phyloP scores from a whole-genome alignment of 1,284 basidiomycete genomes.

The Vanrija humicola region DNA sequence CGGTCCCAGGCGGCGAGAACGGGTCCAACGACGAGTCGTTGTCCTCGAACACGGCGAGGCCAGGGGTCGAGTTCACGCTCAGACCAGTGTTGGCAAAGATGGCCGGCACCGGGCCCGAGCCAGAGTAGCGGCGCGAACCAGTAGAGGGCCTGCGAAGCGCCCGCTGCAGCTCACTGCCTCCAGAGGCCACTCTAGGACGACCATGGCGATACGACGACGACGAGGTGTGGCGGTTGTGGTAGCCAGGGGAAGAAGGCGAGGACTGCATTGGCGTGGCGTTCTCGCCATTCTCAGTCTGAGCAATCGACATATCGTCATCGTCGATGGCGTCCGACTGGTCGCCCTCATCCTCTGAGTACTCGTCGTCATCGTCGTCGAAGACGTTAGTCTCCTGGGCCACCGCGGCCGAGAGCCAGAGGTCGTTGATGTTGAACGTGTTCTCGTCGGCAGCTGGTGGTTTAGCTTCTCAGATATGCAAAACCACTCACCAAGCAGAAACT shows the following conservation, averaged over 20 bases:
- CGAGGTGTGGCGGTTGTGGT: conserved; percentile 6
- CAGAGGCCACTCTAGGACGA: conserved; percentile 4
- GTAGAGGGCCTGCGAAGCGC: conserved; percentile 22
- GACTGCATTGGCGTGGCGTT: conserved; percentile 1
- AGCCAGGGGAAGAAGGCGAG: conserved; percentile 13
- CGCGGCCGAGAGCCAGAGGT: conserved; percentile 50
- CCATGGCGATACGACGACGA: conserved; percentile 4
- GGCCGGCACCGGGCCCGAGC: conserved; percentile 37
- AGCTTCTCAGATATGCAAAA: conserved; percentile 15
- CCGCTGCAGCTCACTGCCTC: conserved; percentile 7
- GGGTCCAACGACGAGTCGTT: conserved; percentile 19
- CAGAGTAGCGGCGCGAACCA: conserved; percentile 38
- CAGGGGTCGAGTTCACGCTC: conserved; percentile 25
- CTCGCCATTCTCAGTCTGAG: conserved; percentile 12
- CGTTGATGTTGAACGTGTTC: conserved; percentile 50
- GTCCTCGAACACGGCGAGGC: conserved; percentile 29
- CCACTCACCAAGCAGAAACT: conserved; percentile 61
- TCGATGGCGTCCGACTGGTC: conserved; percentile 19
- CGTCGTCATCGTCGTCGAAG: conserved; percentile 48
- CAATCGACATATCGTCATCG: conserved; percentile 19
- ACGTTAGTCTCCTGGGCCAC: conserved; percentile 50
- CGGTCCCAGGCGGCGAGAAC: conserved; percentile 29
- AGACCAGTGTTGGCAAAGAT: conserved; percentile 50
- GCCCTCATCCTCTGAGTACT: conserved; percentile 27
- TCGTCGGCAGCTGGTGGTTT: conserved; percentile 44